Evolutionary conservation across 2,329 filamentous ascomycete species (phyloP).

Genomic region (Sporothrix mexicana): DNA sequence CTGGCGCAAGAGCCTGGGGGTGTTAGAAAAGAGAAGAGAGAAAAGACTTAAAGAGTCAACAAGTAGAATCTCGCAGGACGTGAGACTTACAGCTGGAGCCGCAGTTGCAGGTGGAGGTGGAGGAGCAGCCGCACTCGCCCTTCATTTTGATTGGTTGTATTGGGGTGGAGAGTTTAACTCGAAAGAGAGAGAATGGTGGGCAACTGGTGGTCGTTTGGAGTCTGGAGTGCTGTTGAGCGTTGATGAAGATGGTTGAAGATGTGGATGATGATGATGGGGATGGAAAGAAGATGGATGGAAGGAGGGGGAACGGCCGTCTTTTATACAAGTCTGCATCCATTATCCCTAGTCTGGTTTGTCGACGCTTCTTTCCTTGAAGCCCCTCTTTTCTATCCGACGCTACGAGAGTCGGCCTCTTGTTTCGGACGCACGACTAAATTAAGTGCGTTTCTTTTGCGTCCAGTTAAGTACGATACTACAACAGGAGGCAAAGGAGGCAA

Average conservation of each 20-base stretch:
- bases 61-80: not conserved
- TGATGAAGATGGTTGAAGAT: not conserved
- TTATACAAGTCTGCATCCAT: not conserved
- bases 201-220: conserved; percentile 3
- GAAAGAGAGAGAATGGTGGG: conserved; percentile 37
- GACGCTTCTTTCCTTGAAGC: not conserved
- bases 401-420: conserved; percentile 8
- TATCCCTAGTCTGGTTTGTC: no score
- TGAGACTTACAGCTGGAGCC: conserved; percentile 37
- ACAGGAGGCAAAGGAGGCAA: not conserved
- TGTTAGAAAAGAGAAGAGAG: conserved; percentile 40
- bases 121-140: conserved; percentile 49
- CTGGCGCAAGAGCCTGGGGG: conserved; percentile 45
- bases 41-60: no score
- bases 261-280: not conserved
- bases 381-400: not conserved
- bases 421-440: not conserved
- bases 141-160: conserved; percentile 45
- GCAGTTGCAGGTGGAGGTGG: conserved; percentile 45
- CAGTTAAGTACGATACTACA: not conserved
- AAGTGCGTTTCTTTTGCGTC: not conserved
- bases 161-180: conserved; percentile 35
- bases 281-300: not conserved
- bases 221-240: not conserved
- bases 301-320: conserved; percentile 5